Conservation (phyloP, 257 asterid genomes). For the Fraxinus cuspidata region DNA sequence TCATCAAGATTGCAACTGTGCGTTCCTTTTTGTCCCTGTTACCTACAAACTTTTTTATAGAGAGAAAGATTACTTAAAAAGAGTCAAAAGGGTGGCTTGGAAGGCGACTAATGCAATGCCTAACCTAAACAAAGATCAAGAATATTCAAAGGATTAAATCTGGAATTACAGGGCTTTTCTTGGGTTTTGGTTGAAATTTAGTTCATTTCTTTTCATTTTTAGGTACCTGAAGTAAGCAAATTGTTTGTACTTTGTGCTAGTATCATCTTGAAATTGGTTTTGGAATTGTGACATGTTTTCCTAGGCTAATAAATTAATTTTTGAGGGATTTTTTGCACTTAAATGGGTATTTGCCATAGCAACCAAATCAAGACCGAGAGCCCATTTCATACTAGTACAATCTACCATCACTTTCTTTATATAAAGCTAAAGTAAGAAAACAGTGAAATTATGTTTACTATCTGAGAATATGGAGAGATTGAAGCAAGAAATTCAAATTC, state of each 20-base stretch:
- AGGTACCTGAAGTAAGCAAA: neutral
- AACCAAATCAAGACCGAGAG: conserved; percentile 44
- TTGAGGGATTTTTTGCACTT: conserved; percentile 4
- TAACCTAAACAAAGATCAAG: neutral
- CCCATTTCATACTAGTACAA: conserved; percentile 16
- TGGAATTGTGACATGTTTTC: neutral
- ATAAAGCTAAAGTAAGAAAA: neutral
- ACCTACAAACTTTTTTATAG: neutral
- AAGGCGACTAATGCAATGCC: conserved; percentile 3
- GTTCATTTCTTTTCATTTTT: too few relatives aligned
- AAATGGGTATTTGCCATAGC: conserved; percentile 54
- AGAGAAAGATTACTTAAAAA: neutral
- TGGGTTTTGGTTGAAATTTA: neutral
- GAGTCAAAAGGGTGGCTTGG: neutral
- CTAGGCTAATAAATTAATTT: conserved; percentile 12
- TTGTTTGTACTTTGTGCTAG: conserved; percentile 5
- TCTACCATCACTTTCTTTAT: neutral
- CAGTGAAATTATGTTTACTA: too few relatives aligned
- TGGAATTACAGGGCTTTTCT: conserved; percentile 20
- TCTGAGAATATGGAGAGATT: neutral
- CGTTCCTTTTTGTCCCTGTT: neutral
- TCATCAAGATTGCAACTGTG: neutral
- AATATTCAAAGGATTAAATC: conserved; percentile 29
- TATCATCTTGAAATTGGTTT: conserved; percentile 20
- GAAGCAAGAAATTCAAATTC: neutral